These are phyloP conservation scores for Termitomyces sp. DNA, from an alignment of 768 basidiomycete genomes.

Conservation along the genomic window DNA sequence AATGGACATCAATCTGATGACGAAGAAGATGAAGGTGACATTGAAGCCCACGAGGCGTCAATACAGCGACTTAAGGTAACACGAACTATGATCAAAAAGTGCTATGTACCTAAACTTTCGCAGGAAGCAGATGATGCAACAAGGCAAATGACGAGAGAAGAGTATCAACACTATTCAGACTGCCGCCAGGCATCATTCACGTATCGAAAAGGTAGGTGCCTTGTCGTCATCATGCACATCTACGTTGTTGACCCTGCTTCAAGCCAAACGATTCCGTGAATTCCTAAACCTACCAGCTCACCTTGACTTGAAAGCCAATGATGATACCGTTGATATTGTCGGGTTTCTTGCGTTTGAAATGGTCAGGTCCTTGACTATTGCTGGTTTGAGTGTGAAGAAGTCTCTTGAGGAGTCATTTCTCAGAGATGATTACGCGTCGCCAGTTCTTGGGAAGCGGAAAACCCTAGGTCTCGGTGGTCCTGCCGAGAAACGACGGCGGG, in stretches of 20 bases:
- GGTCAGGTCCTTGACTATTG: constrained; percentile 89
- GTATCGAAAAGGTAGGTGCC: constrained; percentile 79
- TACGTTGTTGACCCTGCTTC: neutral
- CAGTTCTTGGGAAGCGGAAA: constrained; percentile 69
- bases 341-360: constrained; percentile 97
- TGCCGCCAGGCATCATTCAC: constrained; percentile 97
- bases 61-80: constrained; percentile 74
- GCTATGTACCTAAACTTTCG: neutral
- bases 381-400: constrained; percentile 80
- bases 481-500: constrained; percentile 49
- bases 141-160: constrained; percentile 92
- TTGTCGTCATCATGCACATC: neutral
- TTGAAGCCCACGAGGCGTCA: constrained; percentile 94
- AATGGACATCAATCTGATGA: constrained; percentile 84
- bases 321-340: constrained; percentile 94
- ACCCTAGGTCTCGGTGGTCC: constrained; percentile 37
- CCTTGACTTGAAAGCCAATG: constrained; percentile 84
- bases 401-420: constrained; percentile 68
- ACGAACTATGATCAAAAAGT: neutral
- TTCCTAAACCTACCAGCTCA: constrained; percentile 86
- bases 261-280: constrained; percentile 92
- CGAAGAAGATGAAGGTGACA: constrained; percentile 94
- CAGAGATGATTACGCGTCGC: constrained; percentile 60
- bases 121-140: constrained; percentile 95
- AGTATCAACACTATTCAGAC: constrained; percentile 96